Conservation (phyloP, 371 early-diverging fungal species). For the Apophysomyces trapeziformis region DNA sequence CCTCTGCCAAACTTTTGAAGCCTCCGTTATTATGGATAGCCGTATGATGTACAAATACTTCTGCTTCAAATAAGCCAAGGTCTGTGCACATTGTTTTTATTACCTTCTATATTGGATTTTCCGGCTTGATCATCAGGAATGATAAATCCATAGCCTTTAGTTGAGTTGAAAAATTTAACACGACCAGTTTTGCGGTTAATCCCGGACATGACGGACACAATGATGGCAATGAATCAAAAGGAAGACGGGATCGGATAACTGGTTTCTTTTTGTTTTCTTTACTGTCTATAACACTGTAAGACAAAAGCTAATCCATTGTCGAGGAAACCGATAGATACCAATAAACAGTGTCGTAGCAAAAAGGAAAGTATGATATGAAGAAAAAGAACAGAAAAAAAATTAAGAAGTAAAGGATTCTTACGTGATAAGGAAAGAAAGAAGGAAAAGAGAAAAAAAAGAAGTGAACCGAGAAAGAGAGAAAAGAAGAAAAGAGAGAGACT, state of each 20-base stretch:
- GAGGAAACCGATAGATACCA: background rate
- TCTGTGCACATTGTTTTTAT: background rate
- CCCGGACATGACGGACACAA: constrained; percentile 33
- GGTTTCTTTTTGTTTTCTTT: background rate
- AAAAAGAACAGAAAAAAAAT: background rate
- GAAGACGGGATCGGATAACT: background rate
- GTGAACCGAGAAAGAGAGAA: constrained; percentile 11
- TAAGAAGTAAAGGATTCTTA: background rate
- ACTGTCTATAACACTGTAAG: constrained; percentile 2
- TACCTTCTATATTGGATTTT: constrained; percentile 65
- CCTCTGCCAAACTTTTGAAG: constrained; percentile 86
- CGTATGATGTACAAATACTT: constrained; percentile 90
- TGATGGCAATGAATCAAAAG: constrained; percentile 18
- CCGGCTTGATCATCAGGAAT: constrained; percentile 66
- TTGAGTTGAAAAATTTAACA: constrained; percentile 89
- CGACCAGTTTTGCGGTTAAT: constrained; percentile 61
- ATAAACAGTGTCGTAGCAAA: background rate
- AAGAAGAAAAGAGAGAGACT: constrained; percentile 10
- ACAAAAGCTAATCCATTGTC: background rate
- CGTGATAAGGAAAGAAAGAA: background rate
- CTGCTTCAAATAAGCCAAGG: constrained; percentile 11
- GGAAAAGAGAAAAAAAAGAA: constrained; percentile 2
- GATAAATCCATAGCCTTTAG: constrained; percentile 90
- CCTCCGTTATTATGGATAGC: constrained; percentile 85
- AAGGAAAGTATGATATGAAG: background rate